These are phyloP conservation scores for Calocera viscosa DNA, from an alignment of 768 basidiomycete genomes.

Conservation along the genomic window DNA sequence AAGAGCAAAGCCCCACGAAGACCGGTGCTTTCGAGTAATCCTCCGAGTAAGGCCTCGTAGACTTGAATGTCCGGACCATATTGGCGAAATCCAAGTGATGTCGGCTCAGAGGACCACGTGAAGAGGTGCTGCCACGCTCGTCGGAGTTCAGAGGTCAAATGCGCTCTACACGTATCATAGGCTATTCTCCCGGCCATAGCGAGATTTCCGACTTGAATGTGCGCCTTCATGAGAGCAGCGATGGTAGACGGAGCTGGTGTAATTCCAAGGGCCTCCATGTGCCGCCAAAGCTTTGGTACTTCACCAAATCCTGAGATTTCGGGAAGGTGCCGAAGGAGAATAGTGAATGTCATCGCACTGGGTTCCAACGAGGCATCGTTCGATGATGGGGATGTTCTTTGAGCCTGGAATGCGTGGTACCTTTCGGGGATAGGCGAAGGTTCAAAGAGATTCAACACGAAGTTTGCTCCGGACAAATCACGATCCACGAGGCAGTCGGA, in stretches of 20 bases:
- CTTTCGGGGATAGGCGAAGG: background rate
- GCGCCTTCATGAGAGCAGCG: constrained; percentile 46
- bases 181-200: constrained; percentile 43
- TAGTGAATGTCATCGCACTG: constrained; percentile 48
- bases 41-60: constrained; percentile 50
- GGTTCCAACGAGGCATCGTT: constrained; percentile 24
- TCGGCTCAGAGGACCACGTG: background rate
- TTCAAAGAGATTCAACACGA: background rate
- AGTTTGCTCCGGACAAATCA: constrained; percentile 7
- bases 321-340: constrained; percentile 47
- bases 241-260: constrained; percentile 37
- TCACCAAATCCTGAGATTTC: constrained; percentile 34
- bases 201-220: constrained; percentile 37
- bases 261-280: constrained; percentile 35
- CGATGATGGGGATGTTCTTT: background rate
- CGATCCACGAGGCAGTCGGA: background rate
- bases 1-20: constrained; percentile 37
- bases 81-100: constrained; percentile 9
- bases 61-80: constrained; percentile 31
- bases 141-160: constrained; percentile 23
- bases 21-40: constrained; percentile 39
- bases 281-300: constrained; percentile 34
- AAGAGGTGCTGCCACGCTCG: constrained; percentile 20
- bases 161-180: constrained; percentile 32
- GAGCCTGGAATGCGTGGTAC: background rate